Evolutionary conservation across 306 rosid species (phyloP).

Genomic region (Luffa acutangula): DNA sequence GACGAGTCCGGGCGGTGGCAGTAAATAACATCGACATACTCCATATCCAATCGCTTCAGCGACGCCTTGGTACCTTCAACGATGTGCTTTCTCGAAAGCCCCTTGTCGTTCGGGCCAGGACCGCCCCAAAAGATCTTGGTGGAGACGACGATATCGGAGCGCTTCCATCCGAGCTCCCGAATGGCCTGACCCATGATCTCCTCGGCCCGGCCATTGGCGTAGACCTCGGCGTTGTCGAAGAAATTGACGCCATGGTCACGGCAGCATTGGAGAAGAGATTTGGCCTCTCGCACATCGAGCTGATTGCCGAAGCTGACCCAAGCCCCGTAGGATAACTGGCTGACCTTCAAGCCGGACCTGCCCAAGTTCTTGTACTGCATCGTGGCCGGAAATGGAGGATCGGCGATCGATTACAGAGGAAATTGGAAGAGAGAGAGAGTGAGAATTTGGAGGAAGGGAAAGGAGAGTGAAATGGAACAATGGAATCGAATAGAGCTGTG

Average conservation of each 20-base stretch:
- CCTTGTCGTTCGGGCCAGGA: slow-evolving; percentile 88
- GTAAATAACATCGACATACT: slow-evolving; percentile 67
- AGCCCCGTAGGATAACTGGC: slow-evolving; percentile 86
- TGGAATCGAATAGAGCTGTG: neutral
- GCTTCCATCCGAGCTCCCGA: slow-evolving; percentile 83
- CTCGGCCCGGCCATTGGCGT: slow-evolving; percentile 92
- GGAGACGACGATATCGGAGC: slow-evolving; percentile 85
- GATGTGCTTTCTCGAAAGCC: slow-evolving; percentile 76
- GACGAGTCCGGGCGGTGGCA: slow-evolving; percentile 76
- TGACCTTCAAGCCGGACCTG: slow-evolving; percentile 74
- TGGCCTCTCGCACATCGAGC: slow-evolving; percentile 92
- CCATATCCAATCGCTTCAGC: slow-evolving; percentile 74
- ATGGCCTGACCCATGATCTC: slow-evolving; percentile 99
- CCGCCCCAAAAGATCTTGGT: slow-evolving; percentile 99
- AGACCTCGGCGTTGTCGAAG: slow-evolving; percentile 99
- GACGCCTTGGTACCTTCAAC: slow-evolving; percentile 86
- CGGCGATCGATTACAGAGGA: neutral
- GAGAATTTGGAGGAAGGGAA: neutral
- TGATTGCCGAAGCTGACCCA: slow-evolving; percentile 99
- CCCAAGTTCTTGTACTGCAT: slow-evolving; percentile 95
- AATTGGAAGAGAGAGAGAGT: neutral
- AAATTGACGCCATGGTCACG: slow-evolving; percentile 90
- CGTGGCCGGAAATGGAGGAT: neutral
- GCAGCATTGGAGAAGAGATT: slow-evolving; percentile 81
- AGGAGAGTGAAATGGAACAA: neutral